A percentile compares a stretch with the other conserved stretches of the same genome.
These are phyloP conservation scores for Candida sanyiensis DNA, from an alignment of 805 yeast species.

Conservation along the genomic window DNA sequence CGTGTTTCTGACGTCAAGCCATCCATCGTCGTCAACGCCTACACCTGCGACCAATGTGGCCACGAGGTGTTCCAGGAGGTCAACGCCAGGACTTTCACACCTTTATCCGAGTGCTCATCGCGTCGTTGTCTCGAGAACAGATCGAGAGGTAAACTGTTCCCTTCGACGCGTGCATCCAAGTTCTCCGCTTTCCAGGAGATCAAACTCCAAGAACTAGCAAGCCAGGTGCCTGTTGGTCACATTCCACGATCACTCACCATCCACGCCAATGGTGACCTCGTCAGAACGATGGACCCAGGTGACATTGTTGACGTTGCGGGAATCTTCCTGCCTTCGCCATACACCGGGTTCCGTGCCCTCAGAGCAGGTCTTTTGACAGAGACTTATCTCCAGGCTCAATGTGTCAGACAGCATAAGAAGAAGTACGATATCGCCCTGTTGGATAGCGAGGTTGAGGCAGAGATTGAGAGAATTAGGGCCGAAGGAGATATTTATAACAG, in stretches of 20 bases:
- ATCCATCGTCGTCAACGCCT: conserved; percentile 82
- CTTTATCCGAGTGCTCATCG: conserved; percentile 84
- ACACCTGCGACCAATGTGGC: conserved; percentile 97
- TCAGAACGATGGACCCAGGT: conserved; percentile 85
- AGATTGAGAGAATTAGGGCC: conserved; percentile 48
- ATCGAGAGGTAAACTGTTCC: conserved; percentile 81
- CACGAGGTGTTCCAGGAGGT: conserved; percentile 96
- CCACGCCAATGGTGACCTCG: conserved; percentile 89
- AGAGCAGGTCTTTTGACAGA: conserved; percentile 92
- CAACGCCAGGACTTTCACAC: conserved; percentile 74
- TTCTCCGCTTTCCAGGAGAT: conserved; percentile 94
- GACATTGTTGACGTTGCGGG: conserved; percentile 93
- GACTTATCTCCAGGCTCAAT: conserved; percentile 86
- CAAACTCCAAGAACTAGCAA: conserved; percentile 87
- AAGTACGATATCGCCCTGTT: conserved; percentile 66
- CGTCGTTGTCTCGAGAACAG: conserved; percentile 71
- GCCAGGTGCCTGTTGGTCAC: conserved; percentile 97
- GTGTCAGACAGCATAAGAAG: conserved; percentile 80
- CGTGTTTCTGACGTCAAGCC: conserved; percentile 97
- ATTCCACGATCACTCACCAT: conserved; percentile 84
- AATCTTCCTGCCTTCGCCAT: conserved; percentile 87
- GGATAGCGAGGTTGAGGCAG: conserved; percentile 48
- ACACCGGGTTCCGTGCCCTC: conserved; percentile 90
- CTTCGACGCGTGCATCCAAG: conserved; percentile 93
- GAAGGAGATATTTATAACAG: conserved; percentile 73